Evolutionary conservation across 495 filamentous ascomycete species (phyloP), one percentile per base, ranked within the genome.

Genomic region (Bombardia bombarda): DNA sequence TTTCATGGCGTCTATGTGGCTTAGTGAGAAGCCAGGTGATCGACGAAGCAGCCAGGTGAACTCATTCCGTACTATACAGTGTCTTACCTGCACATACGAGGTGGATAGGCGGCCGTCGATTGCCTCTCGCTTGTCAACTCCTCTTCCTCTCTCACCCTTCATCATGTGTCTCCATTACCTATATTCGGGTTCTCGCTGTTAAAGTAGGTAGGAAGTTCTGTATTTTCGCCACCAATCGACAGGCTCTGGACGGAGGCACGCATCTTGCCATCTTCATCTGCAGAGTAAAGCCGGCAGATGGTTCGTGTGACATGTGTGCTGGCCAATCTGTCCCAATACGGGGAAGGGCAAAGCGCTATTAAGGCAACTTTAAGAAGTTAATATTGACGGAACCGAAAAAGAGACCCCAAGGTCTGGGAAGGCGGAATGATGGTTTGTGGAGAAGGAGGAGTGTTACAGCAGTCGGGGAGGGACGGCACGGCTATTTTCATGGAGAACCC

Each of bases 231-330:
- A 32, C 20, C 25, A 33, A 21, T 45, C 38, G 39, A 32, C 16
- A 34, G 4, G 20, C 12, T 42, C 40, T 51, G 43, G 28, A 39
- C 26, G 33, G 42, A 40, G 33, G 32, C 17, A 30, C 39, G 35
- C 34, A 38, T 35, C 30, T 51, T 32, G 46, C 30, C 46, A 43
- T 48, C 42, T 43, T 53, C 50, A 60, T 58, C 57, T 58, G 44
- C 45, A 55, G 24, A 55, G 44, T 58, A 51, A 58, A 63, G 52
- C 57, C 55, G 55, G 60, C 55, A 58, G 53, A 58, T 57, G 49
- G 38, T 46, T 43, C 45, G 52, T 34, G 49, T 54, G 49, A 52
- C 48, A 50, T 43, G 38, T 45, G 48, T 52, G 49, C 47, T 32
- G 36, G 46, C 13, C 46, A 51, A 53, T 54, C 22, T 45, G 32